Conservation (phyloP, 2,329 filamentous ascomycete genomes). For the Lanzia echinophila region DNA sequence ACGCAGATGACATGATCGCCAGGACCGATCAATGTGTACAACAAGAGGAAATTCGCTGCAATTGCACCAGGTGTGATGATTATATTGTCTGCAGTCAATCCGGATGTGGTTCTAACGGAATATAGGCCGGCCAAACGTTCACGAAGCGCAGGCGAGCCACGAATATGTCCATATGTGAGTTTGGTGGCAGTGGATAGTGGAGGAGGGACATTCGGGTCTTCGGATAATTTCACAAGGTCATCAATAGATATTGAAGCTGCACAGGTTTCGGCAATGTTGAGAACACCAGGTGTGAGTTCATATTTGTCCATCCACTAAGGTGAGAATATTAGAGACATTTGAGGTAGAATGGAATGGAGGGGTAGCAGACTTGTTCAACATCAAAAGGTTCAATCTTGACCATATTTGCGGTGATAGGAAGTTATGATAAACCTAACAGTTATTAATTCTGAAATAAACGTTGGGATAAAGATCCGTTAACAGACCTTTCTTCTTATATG, state of each 20-base stretch:
- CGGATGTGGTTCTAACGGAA: constrained; percentile 43
- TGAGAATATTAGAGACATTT: constrained; percentile 10
- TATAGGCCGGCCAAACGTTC: constrained; percentile 60
- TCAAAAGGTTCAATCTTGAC: constrained; percentile 56
- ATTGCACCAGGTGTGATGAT: constrained; percentile 77
- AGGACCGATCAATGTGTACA: constrained; percentile 64
- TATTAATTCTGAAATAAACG: constrained; percentile 10
- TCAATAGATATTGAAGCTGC: constrained; percentile 67
- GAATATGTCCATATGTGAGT: constrained; percentile 69
- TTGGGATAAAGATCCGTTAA: constrained; percentile 9
- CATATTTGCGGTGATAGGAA: constrained; percentile 34
- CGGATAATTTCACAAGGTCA: constrained; percentile 54
- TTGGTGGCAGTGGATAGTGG: constrained; percentile 48
- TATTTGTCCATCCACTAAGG: constrained; percentile 57
- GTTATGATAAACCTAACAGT: neutral
- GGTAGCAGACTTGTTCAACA: constrained; percentile 57
- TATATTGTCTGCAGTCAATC: constrained; percentile 54
- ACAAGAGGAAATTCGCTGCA: constrained; percentile 72
- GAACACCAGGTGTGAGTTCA: constrained; percentile 46
- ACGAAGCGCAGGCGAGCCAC: constrained; percentile 58
- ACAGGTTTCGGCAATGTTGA: constrained; percentile 77
- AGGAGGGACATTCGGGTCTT: constrained; percentile 40
- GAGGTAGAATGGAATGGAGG: neutral
- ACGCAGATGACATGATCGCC: constrained; percentile 83
- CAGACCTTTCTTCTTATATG: constrained; percentile 15